Percentiles rank a stretch among this genome's conserved stretches.
phyloP scores from a whole-genome alignment of 2,329 filamentous ascomycete species.

The Penicillium griseofulvum region DNA sequence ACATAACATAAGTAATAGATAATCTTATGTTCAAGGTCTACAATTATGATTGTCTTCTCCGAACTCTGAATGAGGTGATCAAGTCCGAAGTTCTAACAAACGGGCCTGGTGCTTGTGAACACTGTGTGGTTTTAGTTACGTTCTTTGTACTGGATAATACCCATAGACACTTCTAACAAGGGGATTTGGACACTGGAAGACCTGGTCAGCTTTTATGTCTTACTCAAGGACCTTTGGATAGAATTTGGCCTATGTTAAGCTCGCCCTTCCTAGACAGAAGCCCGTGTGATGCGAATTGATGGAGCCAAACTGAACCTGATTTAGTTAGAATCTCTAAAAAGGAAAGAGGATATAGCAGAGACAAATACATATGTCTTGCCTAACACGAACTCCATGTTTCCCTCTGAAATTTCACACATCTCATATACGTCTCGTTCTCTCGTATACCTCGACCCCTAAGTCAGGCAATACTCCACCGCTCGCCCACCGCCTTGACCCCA shows the following conservation, averaged over 20 bases:
- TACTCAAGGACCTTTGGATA: neutral
- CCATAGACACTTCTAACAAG: neutral
- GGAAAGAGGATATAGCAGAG: neutral
- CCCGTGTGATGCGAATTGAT: neutral
- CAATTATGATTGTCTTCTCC: neutral
- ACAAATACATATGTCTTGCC: no score
- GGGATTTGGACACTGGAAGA: no score
- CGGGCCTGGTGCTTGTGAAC: neutral
- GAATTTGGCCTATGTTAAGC: neutral
- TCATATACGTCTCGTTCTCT: neutral
- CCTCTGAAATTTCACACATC: neutral
- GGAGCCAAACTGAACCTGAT: neutral
- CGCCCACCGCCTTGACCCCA: constrained; percentile 2
- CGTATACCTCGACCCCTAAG: neutral
- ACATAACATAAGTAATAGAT: no score
- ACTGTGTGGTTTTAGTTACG: no score
- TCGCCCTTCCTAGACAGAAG: neutral
- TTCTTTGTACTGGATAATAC: neutral
- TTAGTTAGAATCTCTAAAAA: neutral
- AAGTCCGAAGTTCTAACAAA: neutral
- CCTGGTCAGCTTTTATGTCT: neutral
- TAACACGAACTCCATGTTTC: neutral
- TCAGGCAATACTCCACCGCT: constrained; percentile 2
- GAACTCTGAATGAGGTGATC: no score
- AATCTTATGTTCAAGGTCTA: neutral